Evolutionary conservation across 208 protist species (phyloP), one percentile per base, ranked within the genome.

Genomic region (Leishmania tropica): DNA sequence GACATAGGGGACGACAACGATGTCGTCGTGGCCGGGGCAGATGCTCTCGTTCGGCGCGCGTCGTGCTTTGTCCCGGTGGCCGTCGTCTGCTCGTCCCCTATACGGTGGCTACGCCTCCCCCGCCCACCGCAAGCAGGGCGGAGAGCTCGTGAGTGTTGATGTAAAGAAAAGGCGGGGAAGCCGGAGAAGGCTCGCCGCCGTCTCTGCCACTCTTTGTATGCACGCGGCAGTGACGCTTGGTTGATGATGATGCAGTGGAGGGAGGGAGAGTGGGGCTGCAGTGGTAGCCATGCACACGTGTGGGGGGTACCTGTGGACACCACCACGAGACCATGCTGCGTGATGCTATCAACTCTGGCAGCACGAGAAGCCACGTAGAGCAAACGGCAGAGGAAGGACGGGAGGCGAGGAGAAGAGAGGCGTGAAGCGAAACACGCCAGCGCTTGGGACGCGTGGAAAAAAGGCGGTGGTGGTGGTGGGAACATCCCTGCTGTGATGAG

Each of bases 361-460:
- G 15, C 72, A 51, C 37, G n/a, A 76, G 47, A 75, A 81, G 58
- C 51, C 68, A 76, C 42, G 24, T 11, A 75, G 28, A 47, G 47
- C 31, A 40, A 3, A 58, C 35, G 31, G 67, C 19, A 48, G 40
- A 48, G 67, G 67, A 48, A 5, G 28, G 28, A 28, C 13, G 31
- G 62, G 31, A 28, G 21, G 17, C 21, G 37, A n/a, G 8, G 15
- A 68, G 35, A 42, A 5, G 7, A 58, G 21, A 28, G 7, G 45
- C 11, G 47, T 37, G 47, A 42, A 37, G 73, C 7, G 42, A 75
- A 60, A 21, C 56, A 83, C n/a, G 31, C 31, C 42, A n/a, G 67
- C 67, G 42, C 67, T 19, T 71, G 65, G 65, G 37, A 24, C 37
- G 21, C 15, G 67, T 42, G 45, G 42, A 84, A 86, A 72, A 10